Base-by-base conservation (phyloP, 768 basidiomycete genomes). In the Gautieria morchelliformis region DNA sequence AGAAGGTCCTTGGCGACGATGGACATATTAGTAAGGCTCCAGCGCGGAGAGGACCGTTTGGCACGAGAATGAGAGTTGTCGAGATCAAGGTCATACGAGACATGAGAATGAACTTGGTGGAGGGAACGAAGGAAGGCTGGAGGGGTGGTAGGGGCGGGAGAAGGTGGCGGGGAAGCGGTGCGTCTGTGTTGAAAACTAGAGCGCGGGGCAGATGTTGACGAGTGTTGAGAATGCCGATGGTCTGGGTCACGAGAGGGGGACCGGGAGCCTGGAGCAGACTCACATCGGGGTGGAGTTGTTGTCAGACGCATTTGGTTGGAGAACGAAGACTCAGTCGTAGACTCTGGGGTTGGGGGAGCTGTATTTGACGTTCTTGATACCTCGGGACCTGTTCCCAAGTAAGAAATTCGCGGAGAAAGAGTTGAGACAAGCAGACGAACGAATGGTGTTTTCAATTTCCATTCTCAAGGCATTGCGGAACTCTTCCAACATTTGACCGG, bases 1-100 rank as follows among this genome's bases (percentile, higher is more conserved):
- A 35, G 30, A 8, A 53, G 10, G 15, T 58, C 58, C 40, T 39
- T 52, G 24, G 64, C 72, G 30, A 71, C 67, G 45, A 71, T 73
- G n/a, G 74, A 72, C 37, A 76, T 67, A 58, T 74, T 72, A 11
- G 68, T 72, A 41, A 69, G 66, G 48, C 75, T 72, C 11, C 78
- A 78, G 11, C 57, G 51, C 20, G 64, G 20, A 42, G 51, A 53
- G 30, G 33, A 32, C 24, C 52, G 42, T 22, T 14, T 5, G 9
- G 52, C 59, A 30, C 48, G 60, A 22, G 9, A 27, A 8, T 44
- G 37, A 27, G 35, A 37, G 35, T 37, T 37, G 14, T 27, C 40
- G 37, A 24, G 19, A 44, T 47, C 27, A 19, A 19, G 48, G 46
- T 15, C 7, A 61, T 61, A 22, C 45, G 51, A 19, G 55, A 39